Conservation (phyloP, 2,329 filamentous ascomycete genomes). For the Stagonosporopsis vannaccii region DNA sequence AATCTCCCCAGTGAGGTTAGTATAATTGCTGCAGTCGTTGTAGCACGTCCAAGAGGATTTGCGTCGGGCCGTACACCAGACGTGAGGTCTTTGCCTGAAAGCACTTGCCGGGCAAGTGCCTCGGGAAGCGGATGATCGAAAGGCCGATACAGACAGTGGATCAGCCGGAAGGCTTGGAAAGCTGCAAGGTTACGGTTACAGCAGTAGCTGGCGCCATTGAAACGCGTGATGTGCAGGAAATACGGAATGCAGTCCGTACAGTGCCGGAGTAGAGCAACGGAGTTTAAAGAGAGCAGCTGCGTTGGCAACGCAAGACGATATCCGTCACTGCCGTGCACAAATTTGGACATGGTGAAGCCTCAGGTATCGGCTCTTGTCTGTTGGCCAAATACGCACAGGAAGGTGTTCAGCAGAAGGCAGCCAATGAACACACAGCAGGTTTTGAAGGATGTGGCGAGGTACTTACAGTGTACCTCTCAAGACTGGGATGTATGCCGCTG, state of each 20-base stretch:
- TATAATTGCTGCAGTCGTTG: not conserved
- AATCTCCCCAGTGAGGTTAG: not conserved
- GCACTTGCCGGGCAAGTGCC: constrained; percentile 10
- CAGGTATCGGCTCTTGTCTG: constrained; percentile 4
- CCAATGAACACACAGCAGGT: constrained; percentile 16
- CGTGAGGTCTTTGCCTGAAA: constrained; percentile 6
- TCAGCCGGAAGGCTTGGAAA: constrained; percentile 3
- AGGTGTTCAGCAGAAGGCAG: constrained; percentile 4
- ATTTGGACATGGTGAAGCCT: not conserved
- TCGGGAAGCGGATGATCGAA: constrained; percentile 23
- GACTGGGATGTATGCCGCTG: constrained; percentile 1
- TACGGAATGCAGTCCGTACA: constrained; percentile 6
- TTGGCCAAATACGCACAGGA: constrained; percentile 8
- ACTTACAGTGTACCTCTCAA: constrained; percentile 5
- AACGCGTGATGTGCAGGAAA: constrained; percentile 2
- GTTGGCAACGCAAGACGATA: not conserved
- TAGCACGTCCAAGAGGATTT: not conserved
- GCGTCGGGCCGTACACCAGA: constrained; percentile 14
- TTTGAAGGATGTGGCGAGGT: constrained; percentile 21
- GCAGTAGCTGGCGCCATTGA: constrained; percentile 15
- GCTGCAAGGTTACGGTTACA: constrained; percentile 20
- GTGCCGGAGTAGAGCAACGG: constrained; percentile 5
- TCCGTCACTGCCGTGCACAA: not conserved
- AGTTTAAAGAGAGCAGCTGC: not conserved
- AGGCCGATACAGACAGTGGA: constrained; percentile 21